Evolutionary conservation across 1,139 yeast species (phyloP).

Genomic region (Taphrina sp.): DNA sequence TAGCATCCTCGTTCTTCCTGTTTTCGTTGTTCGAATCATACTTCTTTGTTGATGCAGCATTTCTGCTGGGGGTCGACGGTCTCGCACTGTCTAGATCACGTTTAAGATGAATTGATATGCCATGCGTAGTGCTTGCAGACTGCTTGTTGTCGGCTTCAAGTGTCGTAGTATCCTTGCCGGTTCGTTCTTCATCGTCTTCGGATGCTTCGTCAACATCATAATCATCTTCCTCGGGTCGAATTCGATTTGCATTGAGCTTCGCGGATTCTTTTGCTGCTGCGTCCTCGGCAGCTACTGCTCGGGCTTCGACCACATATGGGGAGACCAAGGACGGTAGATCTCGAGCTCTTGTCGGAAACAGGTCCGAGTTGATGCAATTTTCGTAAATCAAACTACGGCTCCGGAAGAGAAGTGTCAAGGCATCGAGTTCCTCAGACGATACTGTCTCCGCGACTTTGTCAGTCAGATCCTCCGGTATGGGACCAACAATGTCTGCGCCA

Average conservation of each 20-base stretch:
- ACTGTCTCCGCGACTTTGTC: too few relatives aligned
- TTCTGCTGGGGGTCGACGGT: not conserved
- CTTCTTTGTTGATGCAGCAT: not conserved
- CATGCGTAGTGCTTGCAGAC: too few relatives aligned
- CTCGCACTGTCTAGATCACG: not conserved
- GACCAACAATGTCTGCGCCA: too few relatives aligned
- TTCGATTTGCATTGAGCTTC: slow-evolving; percentile 33
- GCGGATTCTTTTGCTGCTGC: slow-evolving; percentile 7
- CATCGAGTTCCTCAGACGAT: too few relatives aligned
- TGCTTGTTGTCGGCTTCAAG: too few relatives aligned
- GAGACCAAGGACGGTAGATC: not conserved
- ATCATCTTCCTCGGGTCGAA: slow-evolving; percentile 37
- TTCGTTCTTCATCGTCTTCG: slow-evolving; percentile 38
- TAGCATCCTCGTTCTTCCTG: slow-evolving; percentile 23
- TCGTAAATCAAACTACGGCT: slow-evolving; percentile 32
- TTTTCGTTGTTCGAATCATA: slow-evolving; percentile 34
- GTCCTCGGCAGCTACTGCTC: slow-evolving; percentile 8
- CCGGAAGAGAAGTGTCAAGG: slow-evolving; percentile 23
- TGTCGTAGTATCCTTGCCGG: too few relatives aligned
- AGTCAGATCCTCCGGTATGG: too few relatives aligned
- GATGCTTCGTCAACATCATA: slow-evolving; percentile 42
- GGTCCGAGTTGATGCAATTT: slow-evolving; percentile 25
- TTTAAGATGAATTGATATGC: too few relatives aligned
- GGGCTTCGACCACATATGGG: slow-evolving; percentile 9
- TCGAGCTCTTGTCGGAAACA: slow-evolving; percentile 13